A percentile compares a stretch with the other conserved stretches of the same genome.
These are phyloP conservation scores for Arthrobotrys megalospora DNA, from an alignment of 2,329 filamentous ascomycete species.

Conservation along the genomic window DNA sequence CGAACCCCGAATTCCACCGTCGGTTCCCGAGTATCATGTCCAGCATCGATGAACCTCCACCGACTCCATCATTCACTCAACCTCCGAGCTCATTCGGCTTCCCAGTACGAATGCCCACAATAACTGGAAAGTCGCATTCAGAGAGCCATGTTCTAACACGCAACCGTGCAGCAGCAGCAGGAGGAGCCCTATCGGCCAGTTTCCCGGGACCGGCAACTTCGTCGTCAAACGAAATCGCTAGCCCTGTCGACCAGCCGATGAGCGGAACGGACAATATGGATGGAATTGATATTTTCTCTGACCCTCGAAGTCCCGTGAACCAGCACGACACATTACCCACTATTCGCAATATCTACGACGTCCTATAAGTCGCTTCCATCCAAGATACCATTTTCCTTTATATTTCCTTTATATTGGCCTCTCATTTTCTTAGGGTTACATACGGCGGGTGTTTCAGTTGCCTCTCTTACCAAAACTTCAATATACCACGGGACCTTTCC, in stretches of 20 bases:
- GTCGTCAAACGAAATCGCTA: constrained; percentile 62
- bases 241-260: constrained; percentile 46
- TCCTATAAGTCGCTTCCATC: constrained; percentile 61
- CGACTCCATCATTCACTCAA: constrained; percentile 55
- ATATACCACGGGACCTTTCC: constrained; percentile 60
- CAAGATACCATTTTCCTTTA: constrained; percentile 47
- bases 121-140: constrained; percentile 51
- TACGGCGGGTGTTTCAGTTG: constrained; percentile 54
- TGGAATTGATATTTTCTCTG: constrained; percentile 62
- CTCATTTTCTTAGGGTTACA: constrained; percentile 39
- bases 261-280: constrained; percentile 52
- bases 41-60: constrained; percentile 59
- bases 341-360: constrained; percentile 65
- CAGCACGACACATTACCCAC: constrained; percentile 62
- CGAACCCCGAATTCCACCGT: constrained; percentile 59
- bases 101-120: constrained; percentile 56
- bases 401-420: constrained; percentile 26
- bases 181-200: constrained; percentile 38
- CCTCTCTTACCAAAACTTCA: constrained; percentile 59
- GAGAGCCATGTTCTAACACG: constrained; percentile 46
- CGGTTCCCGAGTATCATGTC: constrained; percentile 59
- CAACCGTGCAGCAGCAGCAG: constrained; percentile 34
- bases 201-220: constrained; percentile 54
- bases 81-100: constrained; percentile 55
- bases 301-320: constrained; percentile 64